Evolutionary conservation across 1,284 basidiomycete genomes (phyloP).

Genomic region (Ganoderma multipileum): DNA sequence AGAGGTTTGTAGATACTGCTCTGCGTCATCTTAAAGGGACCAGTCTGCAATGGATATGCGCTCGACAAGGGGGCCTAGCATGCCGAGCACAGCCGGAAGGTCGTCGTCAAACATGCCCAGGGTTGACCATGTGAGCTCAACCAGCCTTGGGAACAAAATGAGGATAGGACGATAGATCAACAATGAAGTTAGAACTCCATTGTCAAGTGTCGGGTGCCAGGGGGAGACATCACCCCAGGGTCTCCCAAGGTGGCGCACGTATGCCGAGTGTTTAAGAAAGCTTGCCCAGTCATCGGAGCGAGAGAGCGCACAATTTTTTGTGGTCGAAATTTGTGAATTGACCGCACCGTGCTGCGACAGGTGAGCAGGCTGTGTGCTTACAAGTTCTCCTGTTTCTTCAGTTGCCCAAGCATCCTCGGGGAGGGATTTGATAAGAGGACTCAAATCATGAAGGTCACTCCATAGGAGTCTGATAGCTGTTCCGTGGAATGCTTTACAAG

Average conservation of each 20-base stretch:
- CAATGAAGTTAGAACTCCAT: neutral
- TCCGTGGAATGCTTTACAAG: neutral
- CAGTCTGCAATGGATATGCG: neutral
- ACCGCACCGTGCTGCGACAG: neutral
- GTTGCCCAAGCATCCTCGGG: neutral
- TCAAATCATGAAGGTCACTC: neutral
- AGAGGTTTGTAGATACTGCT: neutral
- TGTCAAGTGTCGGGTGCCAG: neutral
- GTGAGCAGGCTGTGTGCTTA: neutral
- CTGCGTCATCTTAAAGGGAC: neutral
- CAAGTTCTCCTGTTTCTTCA: neutral
- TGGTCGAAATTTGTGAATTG: neutral
- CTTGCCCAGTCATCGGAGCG: neutral
- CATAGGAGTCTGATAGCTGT: neutral
- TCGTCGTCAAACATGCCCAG: neutral
- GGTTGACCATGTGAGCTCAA: neutral
- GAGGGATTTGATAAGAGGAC: neutral
- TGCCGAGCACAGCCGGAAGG: neutral
- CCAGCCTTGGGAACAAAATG: neutral
- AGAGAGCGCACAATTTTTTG: conserved; percentile 1
- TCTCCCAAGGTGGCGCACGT: neutral
- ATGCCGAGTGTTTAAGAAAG: neutral
- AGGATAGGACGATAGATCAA: neutral
- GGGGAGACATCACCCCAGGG: too few species aligned
- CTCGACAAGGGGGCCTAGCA: neutral